These are phyloP conservation scores for Hypoxylon cercidicola DNA, from an alignment of 495 filamentous ascomycete genomes.

Conservation along the genomic window DNA sequence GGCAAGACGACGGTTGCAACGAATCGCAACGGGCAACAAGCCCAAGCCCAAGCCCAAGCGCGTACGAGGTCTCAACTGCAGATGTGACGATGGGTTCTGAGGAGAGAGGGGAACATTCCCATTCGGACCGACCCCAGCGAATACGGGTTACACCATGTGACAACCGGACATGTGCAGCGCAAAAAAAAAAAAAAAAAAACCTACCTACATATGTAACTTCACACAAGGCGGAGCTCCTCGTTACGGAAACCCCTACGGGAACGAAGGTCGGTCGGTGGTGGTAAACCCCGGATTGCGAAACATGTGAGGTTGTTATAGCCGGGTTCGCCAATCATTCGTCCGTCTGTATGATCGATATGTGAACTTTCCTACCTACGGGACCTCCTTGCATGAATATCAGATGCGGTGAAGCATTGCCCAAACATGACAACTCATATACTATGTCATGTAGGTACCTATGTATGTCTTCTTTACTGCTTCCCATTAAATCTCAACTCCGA, in stretches of 20 bases:
- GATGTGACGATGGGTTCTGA: neutral
- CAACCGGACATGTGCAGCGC: slow-evolving; percentile 3
- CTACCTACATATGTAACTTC: neutral
- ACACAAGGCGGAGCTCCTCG: neutral
- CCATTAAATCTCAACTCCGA: neutral
- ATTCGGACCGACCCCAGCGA: slow-evolving; percentile 22
- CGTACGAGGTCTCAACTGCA: slow-evolving; percentile 6
- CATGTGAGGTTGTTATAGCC: too few species aligned
- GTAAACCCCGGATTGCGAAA: slow-evolving; percentile 1
- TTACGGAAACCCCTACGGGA: neutral
- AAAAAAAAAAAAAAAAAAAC: too few species aligned
- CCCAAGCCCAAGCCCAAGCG: too few species aligned
- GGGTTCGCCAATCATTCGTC: too few species aligned
- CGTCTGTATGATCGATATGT: too few species aligned
- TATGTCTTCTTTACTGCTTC: neutral
- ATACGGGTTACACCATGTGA: slow-evolving; percentile 28
- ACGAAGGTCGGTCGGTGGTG: neutral
- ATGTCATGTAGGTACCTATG: too few species aligned
- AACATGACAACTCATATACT: neutral
- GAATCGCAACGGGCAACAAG: slow-evolving; percentile 8
- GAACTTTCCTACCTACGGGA: too few species aligned
- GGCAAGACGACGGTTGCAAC: neutral
- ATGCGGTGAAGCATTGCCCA: too few species aligned
- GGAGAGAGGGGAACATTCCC: neutral
- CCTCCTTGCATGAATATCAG: too few species aligned